Base-by-base conservation (phyloP, 257 asterid species). In the Scutellaria baicalensis region DNA sequence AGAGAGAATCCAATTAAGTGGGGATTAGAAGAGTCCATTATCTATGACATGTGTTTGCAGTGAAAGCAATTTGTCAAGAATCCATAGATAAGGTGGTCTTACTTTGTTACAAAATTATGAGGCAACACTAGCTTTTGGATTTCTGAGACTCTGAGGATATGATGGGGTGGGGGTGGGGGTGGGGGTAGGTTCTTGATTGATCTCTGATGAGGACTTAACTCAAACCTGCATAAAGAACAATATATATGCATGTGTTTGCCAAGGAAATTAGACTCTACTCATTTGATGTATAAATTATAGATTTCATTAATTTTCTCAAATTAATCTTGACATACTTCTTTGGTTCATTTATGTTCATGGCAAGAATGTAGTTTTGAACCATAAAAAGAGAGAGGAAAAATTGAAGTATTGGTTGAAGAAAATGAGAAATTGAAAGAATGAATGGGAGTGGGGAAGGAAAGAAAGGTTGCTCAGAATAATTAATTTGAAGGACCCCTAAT, bases 61-160 rank as follows among this genome's bases (percentile, higher is more conserved):
- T 58, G 60, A 70, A 58, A 70, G 60, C 68, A 27, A 70, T 50
- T 57, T 10, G 48, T 27, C 68, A 45, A 70, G 38, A 45, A 52
- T 59, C 10, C 74, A n/a, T 2, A 31, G 74, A 67, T 39, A 67
- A 56, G 58, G 36, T 57, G 45, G 66, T 43, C 57, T 68, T 57
- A 23, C 74, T 69, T 20, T 69, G 58, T 36, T 40, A 55, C 65
- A 36, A 23, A 50, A 27, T 36, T 35, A 66, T 52, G 62, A 47
- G 50, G 51, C 23, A 44, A 11, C 40, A 63, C 39, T 63, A 40
- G 67, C 67, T 61, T 40, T 10, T 17, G 66, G 36, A 23, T 55
- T 3, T 55, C 59, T 45, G 44, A 3, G 59, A n/a, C 17, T 44
- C 18, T 48, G n/a, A n/a, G n/a, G n/a, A n/a, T n/a, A n/a, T n/a